Conservation (phyloP, 371 early-diverging fungal species). For the Actinomucor elegans region DNA sequence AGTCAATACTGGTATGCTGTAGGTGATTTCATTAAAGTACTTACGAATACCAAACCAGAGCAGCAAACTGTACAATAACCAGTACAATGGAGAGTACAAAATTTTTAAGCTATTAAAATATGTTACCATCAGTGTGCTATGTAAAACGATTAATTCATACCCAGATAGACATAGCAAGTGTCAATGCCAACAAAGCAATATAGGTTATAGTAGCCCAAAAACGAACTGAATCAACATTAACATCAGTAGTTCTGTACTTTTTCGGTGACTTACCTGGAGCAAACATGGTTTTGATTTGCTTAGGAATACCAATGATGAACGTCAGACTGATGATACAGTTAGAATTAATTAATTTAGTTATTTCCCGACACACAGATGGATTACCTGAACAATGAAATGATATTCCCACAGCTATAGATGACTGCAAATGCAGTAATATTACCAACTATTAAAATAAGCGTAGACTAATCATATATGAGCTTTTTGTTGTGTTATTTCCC, state of each 20-base stretch:
- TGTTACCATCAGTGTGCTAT: not conserved
- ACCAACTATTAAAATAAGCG: conserved; percentile 58
- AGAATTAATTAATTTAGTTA: not conserved
- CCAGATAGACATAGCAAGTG: conserved; percentile 31
- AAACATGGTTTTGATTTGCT: conserved; percentile 85
- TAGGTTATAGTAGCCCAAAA: conserved; percentile 31
- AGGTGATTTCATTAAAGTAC: too few relatives aligned
- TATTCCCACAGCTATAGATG: conserved; percentile 88
- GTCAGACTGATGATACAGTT: conserved; percentile 59
- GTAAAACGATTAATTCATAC: conserved; percentile 17
- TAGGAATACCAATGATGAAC: conserved; percentile 84
- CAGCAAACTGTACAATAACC: conserved; percentile 81
- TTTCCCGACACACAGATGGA: conserved; percentile 1
- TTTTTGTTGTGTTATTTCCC: not conserved
- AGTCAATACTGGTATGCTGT: too few relatives aligned
- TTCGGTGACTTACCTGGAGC: conserved; percentile 57
- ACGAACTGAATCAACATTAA: conserved; percentile 9
- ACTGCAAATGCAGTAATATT: conserved; percentile 80
- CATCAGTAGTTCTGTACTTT: not conserved
- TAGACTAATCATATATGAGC: too few relatives aligned
- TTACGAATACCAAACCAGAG: conserved; percentile 84
- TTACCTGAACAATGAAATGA: conserved; percentile 81
- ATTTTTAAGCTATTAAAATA: conserved; percentile 36
- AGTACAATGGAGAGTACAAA: conserved; percentile 70
- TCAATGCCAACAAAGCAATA: conserved; percentile 31